A percentile compares a stretch with the other conserved stretches of the same genome.
phyloP scores from a whole-genome alignment of 441 rosid genomes.

The Macaranga tanarius region DNA sequence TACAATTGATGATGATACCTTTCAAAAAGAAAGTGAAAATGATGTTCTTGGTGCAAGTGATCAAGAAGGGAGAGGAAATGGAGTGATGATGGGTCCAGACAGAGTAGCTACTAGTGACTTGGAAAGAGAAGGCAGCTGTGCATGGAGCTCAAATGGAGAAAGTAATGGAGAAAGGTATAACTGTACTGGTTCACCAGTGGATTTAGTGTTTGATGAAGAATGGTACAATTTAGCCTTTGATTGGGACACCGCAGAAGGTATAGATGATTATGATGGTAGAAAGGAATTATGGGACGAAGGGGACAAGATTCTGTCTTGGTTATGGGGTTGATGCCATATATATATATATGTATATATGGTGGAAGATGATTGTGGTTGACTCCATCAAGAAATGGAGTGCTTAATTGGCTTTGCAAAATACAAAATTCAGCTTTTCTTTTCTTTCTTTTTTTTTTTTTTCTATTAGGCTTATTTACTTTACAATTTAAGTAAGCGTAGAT shows the following conservation, averaged over 20 bases:
- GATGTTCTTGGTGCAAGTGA: constrained; percentile 17
- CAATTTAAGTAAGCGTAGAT: too few species aligned
- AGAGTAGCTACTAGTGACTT: constrained; percentile 17
- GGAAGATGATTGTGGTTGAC: neutral
- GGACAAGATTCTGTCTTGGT: constrained; percentile 28
- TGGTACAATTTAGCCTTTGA: constrained; percentile 26
- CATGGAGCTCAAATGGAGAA: constrained; percentile 36
- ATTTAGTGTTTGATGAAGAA: constrained; percentile 35
- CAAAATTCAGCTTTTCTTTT: too few species aligned
- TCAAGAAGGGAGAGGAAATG: constrained; percentile 13
- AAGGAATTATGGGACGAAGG: constrained; percentile 30
- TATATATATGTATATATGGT: neutral
- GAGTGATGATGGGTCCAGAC: constrained; percentile 21
- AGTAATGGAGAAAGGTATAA: constrained; percentile 25
- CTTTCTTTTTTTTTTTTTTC: too few species aligned
- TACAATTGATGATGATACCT: neutral
- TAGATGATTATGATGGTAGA: neutral
- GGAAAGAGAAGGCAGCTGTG: constrained; percentile 26
- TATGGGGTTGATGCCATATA: constrained; percentile 6
- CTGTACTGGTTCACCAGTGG: constrained; percentile 16
- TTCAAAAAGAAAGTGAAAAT: constrained; percentile 22
- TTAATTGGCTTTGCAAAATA: too few species aligned
- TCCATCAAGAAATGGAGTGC: neutral
- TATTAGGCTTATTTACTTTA: too few species aligned
- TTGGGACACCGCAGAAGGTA: constrained; percentile 34